These are phyloP conservation scores for Pseudisothecium myosuroides DNA, from an alignment of 225 moss, liverwort and hornwort genomes.

Conservation along the genomic window DNA sequence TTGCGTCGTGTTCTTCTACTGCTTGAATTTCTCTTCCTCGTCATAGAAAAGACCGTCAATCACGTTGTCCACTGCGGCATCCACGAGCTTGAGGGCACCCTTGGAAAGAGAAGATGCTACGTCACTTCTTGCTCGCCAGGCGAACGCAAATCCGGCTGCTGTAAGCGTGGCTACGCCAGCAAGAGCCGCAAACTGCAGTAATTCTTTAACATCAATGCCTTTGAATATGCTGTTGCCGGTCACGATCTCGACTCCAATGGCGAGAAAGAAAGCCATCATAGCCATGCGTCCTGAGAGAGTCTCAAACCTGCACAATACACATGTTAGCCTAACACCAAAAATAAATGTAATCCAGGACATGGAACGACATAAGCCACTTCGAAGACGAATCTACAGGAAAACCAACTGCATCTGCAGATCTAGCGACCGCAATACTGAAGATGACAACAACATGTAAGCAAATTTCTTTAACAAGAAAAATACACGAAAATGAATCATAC, in stretches of 20 bases:
- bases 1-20: not conserved
- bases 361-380: not conserved
- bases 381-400: not conserved
- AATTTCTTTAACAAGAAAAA: not conserved
- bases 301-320: conserved; percentile 44
- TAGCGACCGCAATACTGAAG: not conserved
- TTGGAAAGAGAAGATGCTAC: conserved; percentile 68
- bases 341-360: not conserved
- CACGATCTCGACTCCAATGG: conserved; percentile 67
- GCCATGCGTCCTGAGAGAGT: conserved; percentile 86
- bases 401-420: not conserved
- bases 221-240: conserved; percentile 83
- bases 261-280: conserved; percentile 89
- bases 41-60: conserved; percentile 97
- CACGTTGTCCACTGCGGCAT: conserved; percentile 76
- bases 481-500: not conserved
- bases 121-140: conserved; percentile 75
- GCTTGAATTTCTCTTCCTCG: conserved; percentile 43
- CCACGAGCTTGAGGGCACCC: conserved; percentile 70
- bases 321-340: not conserved
- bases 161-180: conserved; percentile 59
- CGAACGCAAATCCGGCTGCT: conserved; percentile 80
- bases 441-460: not conserved
- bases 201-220: conserved; percentile 62
- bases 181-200: conserved; percentile 55